Conservation (phyloP, 2,329 filamentous ascomycete genomes). For the Pezicula carpinea region DNA sequence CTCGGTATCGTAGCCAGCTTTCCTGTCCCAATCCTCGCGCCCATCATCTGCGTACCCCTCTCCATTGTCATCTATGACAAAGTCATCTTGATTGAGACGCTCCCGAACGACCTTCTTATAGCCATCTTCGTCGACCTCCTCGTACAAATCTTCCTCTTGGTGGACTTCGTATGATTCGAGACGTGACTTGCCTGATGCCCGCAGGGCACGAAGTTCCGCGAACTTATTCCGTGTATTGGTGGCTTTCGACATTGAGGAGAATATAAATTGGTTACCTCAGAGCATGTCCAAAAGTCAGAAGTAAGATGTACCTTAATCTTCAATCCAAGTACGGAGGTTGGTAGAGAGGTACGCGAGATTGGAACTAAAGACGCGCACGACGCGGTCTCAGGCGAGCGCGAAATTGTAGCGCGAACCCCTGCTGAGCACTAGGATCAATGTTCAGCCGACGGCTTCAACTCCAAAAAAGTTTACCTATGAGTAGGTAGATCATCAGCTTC, state of each 20-base stretch:
- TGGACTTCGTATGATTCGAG: slow-evolving; percentile 83
- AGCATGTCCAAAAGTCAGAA: not conserved
- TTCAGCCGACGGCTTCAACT: not conserved
- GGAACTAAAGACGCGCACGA: not conserved
- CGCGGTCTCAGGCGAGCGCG: slow-evolving; percentile 4
- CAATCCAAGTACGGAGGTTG: not conserved
- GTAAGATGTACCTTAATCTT: not conserved
- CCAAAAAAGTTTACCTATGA: slow-evolving; percentile 5
- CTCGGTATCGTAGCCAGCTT: slow-evolving; percentile 64
- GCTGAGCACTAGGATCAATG: not conserved
- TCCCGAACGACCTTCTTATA: slow-evolving; percentile 95
- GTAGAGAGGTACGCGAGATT: slow-evolving; percentile 3
- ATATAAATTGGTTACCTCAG: not conserved
- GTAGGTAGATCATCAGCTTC: too few species aligned
- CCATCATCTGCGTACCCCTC: slow-evolving; percentile 96
- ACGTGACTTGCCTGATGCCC: slow-evolving; percentile 85
- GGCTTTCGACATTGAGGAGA: slow-evolving; percentile 29
- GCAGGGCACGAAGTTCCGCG: slow-evolving; percentile 78
- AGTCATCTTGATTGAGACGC: slow-evolving; percentile 89
- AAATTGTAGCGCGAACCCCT: slow-evolving; percentile 6
- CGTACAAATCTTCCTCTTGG: slow-evolving; percentile 81
- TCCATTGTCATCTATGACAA: slow-evolving; percentile 97
- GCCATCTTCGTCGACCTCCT: slow-evolving; percentile 92
- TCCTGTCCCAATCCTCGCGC: slow-evolving; percentile 80
- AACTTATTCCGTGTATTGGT: slow-evolving; percentile 40